Evolutionary conservation across 495 filamentous ascomycete species (phyloP), one percentile per base, ranked within the genome.

Genomic region (Neurospora sp.): DNA sequence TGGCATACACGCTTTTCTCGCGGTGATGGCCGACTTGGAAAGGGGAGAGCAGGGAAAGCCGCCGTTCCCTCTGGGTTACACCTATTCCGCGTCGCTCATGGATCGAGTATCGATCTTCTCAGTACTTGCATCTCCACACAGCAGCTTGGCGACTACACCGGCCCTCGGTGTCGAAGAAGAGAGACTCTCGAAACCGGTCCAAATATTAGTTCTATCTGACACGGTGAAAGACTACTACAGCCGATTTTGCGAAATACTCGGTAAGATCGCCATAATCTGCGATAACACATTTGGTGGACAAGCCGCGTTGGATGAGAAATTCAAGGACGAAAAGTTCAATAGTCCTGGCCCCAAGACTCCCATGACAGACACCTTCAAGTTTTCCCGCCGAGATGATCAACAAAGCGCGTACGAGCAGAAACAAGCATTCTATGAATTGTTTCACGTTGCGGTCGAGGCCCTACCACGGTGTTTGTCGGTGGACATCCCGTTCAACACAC

Each of bases 241-340:
- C 44, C 89, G 89, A 44, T 99, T 99, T 78, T 98, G 94, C 77
- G 93, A 98, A 77, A 94, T 98, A 8, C 84, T 99, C 9, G 94
- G 95, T 37, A 96, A 97, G 79, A 96, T 99, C 66, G 97, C 94
- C 1, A 90, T 97, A 40, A 89, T 98, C 12, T 98, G 96, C 80
- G 95, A 98, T 80, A 95, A 96, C 73, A 92, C 95, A 7, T 98
- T 98, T 81, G 96, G 96, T 70, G 96, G 96, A 5, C 96, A 99
- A 80, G 96, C 94, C 37, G 93, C 92, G 2, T 82, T 98, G 66
- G 96, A 99, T 75, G 96, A 99, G 80, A 97, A 97, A 78, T 94
- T 97, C 79, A 89, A 90, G 31, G 53, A 35, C 27, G 75, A 98
- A 79, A 96, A 94, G 79, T 96, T 98, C 79, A 90, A 90, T 71